These are phyloP conservation scores for Suhomyces bribrorum DNA, from an alignment of 1,139 yeast species.

Conservation along the genomic window DNA sequence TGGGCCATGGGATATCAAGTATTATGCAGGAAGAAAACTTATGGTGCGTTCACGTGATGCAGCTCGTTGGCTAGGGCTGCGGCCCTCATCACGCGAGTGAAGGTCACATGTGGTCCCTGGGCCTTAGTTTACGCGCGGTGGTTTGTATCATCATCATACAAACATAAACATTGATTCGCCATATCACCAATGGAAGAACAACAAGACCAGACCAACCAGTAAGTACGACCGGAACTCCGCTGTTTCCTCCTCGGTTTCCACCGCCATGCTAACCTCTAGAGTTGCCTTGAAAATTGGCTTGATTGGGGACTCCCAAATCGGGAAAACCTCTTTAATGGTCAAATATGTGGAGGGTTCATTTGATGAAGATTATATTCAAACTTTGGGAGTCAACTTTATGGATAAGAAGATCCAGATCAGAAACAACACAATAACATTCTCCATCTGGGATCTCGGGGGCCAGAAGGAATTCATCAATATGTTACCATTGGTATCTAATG, in stretches of 20 bases:
- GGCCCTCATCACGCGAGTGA: conserved; percentile 5
- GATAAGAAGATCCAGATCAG: conserved; percentile 86
- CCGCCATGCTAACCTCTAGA: conserved; percentile 22
- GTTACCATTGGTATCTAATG: conserved; percentile 92
- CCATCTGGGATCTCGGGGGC: conserved; percentile 97
- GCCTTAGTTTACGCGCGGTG: conserved; percentile 2
- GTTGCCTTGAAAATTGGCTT: conserved; percentile 90
- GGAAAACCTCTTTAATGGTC: conserved; percentile 95
- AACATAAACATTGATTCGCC: conserved; percentile 2
- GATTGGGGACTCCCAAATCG: conserved; percentile 97
- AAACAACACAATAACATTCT: conserved; percentile 86
- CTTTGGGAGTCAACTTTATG: conserved; percentile 93
- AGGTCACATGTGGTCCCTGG: too few relatives aligned
- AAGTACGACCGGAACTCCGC: conserved; percentile 21
- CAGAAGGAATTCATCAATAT: conserved; percentile 94
- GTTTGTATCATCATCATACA: not conserved
- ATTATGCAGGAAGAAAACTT: conserved; percentile 2
- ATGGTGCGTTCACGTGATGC: conserved; percentile 1
- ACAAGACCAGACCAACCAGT: conserved; percentile 41
- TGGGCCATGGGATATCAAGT: not conserved
- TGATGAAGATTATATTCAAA: conserved; percentile 90
- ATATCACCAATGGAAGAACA: conserved; percentile 17
- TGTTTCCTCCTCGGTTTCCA: not conserved
- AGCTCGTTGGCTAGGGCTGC: not conserved
- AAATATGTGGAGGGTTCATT: conserved; percentile 94